Evolutionary conservation across 2,329 filamentous ascomycete genomes (phyloP), one percentile per base, ranked within the genome.

Genomic region (Colletotrichum paranaense): DNA sequence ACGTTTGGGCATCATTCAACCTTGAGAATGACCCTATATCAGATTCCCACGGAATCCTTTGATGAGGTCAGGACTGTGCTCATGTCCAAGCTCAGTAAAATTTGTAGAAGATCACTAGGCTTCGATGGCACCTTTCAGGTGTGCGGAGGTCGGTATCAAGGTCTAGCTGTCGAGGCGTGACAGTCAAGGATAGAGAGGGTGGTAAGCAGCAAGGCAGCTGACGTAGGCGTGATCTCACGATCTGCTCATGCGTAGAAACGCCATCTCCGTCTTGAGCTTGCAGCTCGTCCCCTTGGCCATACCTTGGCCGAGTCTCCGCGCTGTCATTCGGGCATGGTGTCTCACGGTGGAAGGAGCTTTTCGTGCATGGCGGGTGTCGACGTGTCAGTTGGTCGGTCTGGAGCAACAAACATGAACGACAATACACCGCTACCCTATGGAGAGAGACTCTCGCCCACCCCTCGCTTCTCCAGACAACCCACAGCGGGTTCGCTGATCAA

Each of bases 181-280:
- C 22, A 19, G 30, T 24, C 8, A 24, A 42, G 28, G 28, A 49
- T 53, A 7, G 30, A 62, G 42, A 19, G 67, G 71, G 60, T 60
- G 49, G 67, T 73, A 64, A 73, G 71, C 71, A 53, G 62, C 35
- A 46, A 71, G 46, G 46, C 71, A 66, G 71, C 71, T 73, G 71
- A 73, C 71, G 49, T 66, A 60, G 66, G 42, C 42, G 42, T 26
- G 22, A 49, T 52, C 57, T 26, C 52, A 57, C 59, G 59, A 72
- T 62, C 67, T 56, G 49, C 42, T 38, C 22, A 65, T 49, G 35
- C 55, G 60, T 8, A 58, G 32, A 35, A 56, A 46, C 35, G 22
- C 60, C 62, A 32, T 28, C 49, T n/a, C 49, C 35, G 49, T 26
- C 35, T 38, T 35, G 6, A 38, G 59, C 59, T 9, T 62, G 42